Evolutionary conservation across 176 grass and related monocot species (phyloP), one percentile per base, ranked within the genome.

Genomic region (Paspalum notatum): DNA sequence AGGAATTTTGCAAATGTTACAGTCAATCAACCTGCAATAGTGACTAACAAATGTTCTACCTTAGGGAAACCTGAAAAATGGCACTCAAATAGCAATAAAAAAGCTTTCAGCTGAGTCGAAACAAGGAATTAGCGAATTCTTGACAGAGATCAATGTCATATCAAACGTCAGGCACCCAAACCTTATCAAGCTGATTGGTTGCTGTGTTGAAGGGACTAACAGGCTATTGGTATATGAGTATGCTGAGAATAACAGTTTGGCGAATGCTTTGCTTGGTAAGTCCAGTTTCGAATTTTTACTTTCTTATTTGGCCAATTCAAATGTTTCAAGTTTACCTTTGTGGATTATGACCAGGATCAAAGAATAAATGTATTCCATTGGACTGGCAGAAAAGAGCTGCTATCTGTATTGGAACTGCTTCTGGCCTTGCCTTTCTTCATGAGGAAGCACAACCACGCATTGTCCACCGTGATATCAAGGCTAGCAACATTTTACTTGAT

Each of bases 391-490:
- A 51, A 80, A 89, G 90, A 71, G 79, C 69, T 76, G 83, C 83
- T 69, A 92, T 92, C 57, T 92, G 90, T 72, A 80, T 85, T 5
- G 90, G 86, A 64, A 89, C 90, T 75, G 86, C 86, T 86, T 79
- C 82, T 75, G 86, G 86, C 66, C 86, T 92, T 80, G 83, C 90
- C 24, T 92, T 92, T 89, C 90, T 89, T 85, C 90, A 92, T 10
- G 86, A 92, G 69, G 83, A 92, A 71, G 82, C 86, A 74, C 85
- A 83, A 45, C 90, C 90, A 68, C 83, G 79, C 63, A 92, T 92
- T 71, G 86, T 92, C 58, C 90, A 92, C 45, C 86, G 90, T 74
- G 90, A 91, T 65, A 91, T 91, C 83, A 91, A 91, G 83, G 90
- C 90, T 50, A 91, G 90, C 83, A 91, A 91, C 57, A 79, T 91